Evolutionary conservation across 1,284 basidiomycete genomes (phyloP).

Genomic region (Somion occarium): DNA sequence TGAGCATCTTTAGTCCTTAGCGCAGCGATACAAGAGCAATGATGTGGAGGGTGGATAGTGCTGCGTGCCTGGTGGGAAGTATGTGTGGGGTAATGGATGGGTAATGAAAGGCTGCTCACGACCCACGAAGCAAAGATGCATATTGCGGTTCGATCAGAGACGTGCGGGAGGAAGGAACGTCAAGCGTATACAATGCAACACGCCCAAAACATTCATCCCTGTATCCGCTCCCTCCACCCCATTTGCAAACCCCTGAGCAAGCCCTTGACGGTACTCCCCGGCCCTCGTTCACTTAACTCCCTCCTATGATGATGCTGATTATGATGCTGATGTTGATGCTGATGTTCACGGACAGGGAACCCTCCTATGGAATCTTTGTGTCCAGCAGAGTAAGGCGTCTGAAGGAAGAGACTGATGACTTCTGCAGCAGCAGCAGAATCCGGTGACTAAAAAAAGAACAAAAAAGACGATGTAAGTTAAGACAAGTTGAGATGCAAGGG

Average conservation of each 20-base stretch:
- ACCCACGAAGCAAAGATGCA: no score
- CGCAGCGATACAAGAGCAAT: no score
- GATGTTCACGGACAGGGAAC: constrained; percentile 1
- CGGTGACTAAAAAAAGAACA: background rate
- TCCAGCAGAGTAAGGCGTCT: background rate
- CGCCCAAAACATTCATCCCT: background rate
- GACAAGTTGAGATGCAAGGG: background rate
- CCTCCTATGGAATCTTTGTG: constrained; percentile 1
- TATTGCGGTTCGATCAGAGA: no score
- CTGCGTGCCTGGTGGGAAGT: no score
- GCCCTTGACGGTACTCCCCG: background rate
- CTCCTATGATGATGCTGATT: background rate
- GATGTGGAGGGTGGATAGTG: no score
- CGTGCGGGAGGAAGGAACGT: no score
- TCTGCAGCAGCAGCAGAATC: constrained; percentile 1
- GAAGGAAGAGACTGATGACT: constrained; percentile 6
- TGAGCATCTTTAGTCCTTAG: no score
- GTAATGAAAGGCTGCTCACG: no score
- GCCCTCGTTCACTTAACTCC: background rate
- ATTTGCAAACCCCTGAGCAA: background rate
- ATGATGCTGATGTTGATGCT: background rate
- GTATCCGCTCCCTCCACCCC: background rate
- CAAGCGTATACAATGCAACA: no score
- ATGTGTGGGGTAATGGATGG: no score
- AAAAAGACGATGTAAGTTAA: background rate